Conservation (phyloP, 2,329 filamentous ascomycete species). For the Clarireedia monteithiana region DNA sequence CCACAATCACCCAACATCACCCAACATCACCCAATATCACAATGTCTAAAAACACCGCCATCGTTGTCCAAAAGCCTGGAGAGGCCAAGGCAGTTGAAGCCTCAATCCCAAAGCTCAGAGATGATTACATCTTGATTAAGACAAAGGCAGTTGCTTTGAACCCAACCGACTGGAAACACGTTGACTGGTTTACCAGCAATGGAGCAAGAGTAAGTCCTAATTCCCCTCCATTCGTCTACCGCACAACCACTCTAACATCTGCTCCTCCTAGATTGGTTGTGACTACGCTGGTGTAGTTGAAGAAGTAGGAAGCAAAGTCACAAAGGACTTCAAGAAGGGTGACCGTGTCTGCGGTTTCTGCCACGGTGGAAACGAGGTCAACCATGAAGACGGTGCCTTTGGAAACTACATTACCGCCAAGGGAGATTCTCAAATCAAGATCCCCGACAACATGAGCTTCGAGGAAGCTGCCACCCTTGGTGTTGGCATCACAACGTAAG, state of each 20-base stretch:
- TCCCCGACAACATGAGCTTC: conserved; percentile 38
- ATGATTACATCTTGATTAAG: conserved; percentile 28
- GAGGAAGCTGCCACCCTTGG: conserved; percentile 36
- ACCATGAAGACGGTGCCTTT: conserved; percentile 37
- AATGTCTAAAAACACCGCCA: conserved; percentile 22
- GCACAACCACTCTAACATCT: neutral
- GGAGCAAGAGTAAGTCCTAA: conserved; percentile 15
- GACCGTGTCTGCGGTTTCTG: conserved; percentile 38
- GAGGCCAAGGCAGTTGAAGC: conserved; percentile 19
- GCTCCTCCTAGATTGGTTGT: conserved; percentile 29
- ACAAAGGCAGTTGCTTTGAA: conserved; percentile 27
- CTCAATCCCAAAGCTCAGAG: conserved; percentile 23
- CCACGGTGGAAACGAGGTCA: conserved; percentile 32
- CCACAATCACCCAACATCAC: no score
- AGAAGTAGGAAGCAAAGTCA: conserved; percentile 37
- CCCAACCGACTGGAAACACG: conserved; percentile 29
- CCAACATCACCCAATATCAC: neutral
- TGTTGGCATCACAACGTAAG: conserved; percentile 21
- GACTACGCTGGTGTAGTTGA: conserved; percentile 42
- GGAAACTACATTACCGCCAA: conserved; percentile 26
- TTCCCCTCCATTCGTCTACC: neutral
- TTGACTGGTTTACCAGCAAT: conserved; percentile 17
- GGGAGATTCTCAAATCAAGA: conserved; percentile 35
- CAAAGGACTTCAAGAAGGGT: conserved; percentile 37
- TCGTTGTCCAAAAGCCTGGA: conserved; percentile 20